Evolutionary conservation across 371 early-diverging fungal species (phyloP).

Genomic region (Lichtheimia ramosa): DNA sequence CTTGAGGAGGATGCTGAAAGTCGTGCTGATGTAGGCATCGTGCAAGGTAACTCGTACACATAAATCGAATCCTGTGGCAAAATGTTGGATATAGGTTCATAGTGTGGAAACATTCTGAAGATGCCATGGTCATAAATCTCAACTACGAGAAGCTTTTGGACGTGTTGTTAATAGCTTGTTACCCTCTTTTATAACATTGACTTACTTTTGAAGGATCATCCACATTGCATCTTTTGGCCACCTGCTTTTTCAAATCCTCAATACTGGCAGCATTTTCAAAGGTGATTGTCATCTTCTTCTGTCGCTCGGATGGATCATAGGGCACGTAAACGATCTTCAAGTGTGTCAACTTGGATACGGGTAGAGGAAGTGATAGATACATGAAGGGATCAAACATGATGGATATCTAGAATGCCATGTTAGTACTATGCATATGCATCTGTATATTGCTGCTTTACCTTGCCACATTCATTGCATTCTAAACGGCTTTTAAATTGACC

Average conservation of each 20-base stretch:
- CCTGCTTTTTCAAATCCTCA: slow-evolving; percentile 55
- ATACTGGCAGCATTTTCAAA: slow-evolving; percentile 63
- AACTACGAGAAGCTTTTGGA: slow-evolving; percentile 47
- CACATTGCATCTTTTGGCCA: slow-evolving; percentile 59
- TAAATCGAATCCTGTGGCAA: slow-evolving; percentile 61
- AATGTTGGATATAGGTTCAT: slow-evolving; percentile 64
- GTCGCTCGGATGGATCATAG: slow-evolving; percentile 42
- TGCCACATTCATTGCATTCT: slow-evolving; percentile 67
- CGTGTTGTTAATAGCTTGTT: neutral
- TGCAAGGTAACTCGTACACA: slow-evolving; percentile 64
- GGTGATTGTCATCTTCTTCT: slow-evolving; percentile 29
- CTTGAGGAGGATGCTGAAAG: neutral
- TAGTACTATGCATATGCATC: neutral
- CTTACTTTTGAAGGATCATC: slow-evolving; percentile 37
- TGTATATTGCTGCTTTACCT: slow-evolving; percentile 24
- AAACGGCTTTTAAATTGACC: slow-evolving; percentile 79
- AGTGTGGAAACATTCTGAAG: slow-evolving; percentile 64
- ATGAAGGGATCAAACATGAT: slow-evolving; percentile 78
- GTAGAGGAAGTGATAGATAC: slow-evolving; percentile 66
- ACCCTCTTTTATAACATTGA: neutral
- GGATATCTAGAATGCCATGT: slow-evolving; percentile 33
- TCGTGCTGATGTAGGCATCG: slow-evolving; percentile 13
- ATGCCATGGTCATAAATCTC: slow-evolving; percentile 66
- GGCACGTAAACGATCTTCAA: slow-evolving; percentile 56
- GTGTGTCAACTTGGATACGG: slow-evolving; percentile 50